Evolutionary conservation across 768 basidiomycete genomes (phyloP), one percentile per base, ranked within the genome.

Genomic region (Calocera cornea): DNA sequence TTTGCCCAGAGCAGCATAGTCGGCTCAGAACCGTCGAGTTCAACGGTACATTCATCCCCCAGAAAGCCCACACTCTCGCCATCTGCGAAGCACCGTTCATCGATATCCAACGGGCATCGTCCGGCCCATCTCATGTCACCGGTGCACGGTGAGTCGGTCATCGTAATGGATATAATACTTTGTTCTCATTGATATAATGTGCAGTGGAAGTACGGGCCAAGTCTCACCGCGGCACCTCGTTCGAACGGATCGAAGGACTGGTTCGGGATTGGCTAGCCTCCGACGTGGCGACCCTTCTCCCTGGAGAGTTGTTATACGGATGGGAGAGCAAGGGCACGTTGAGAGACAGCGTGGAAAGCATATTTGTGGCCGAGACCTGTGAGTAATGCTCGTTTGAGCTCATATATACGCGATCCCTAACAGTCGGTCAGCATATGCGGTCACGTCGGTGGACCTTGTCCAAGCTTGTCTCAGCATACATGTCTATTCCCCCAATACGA

Each of bases 401-500:
- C 40, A 17, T 40, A 34, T 31, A 64, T 65, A n/a, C 41, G 65
- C 34, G 88, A 75, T 85, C 84, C 1, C 74, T 67, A n/a, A 19
- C 34, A 38, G 19, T 34, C 41, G 2, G 1, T 54, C 41, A 86
- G 64, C 87, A 83, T 75, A 81, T 84, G 79, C 80, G 14, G 76
- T 77, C 24, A 79, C 78, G 12, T 80, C 86, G 40, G 75, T 84
- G 22, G 79, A 83, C 1, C 75, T 87, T 65, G 81, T 83, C 22
- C 83, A 88, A 68, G 82, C 86, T 65, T 76, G 77, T 8, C 81
- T 95, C 40, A 85, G 90, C 70, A 86, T 97, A 66, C 91, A 99
- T 73, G 85, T 97, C 16, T 99, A 97, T 74, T 88, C 93, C 68
- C 87, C 89, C 0, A 87, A 89, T 68, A 78, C 83, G 0, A 83